Evolutionary conservation across 306 rosid species (phyloP), one percentile per base, ranked within the genome.

Genomic region (Acmispon strigosus): DNA sequence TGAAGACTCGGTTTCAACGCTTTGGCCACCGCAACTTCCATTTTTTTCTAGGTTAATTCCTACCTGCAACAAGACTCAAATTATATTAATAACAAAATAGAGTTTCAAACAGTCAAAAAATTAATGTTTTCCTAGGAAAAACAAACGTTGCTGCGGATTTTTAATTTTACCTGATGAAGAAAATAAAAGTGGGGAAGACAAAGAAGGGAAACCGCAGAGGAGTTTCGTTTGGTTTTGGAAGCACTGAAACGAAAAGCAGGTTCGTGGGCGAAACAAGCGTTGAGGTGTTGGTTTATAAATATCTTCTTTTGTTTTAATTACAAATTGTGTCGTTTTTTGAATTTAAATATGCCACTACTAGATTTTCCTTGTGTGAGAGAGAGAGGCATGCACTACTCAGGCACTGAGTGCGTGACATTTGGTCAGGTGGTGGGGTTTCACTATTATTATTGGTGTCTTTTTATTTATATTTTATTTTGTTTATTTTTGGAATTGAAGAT

Each of bases 1-100:
- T 62, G 69, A 20, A 86, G 70, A 76, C 92, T 92, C 19, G 96
- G 76, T 76, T 86, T 90, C 81, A 92, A 85, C 17, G 98, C 98
- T 74, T 55, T 77, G 0, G 84, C 90, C 47, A 67, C 92, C 82
- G 77, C 84, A 78, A 82, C 69, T 81, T 90, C 96, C 98, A 92
- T 91, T 69, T 24, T 42, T 43, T 42, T 51, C 34, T 43, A 34
- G 39, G 37, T 32, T 32, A 1, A 0, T 64, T 54, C 68, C 87
- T 81, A 22, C 60, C 59, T 2, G 54, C 74, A 74, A 54, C 74
- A 32, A 6, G 2, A 6, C 71, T 22, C n/a, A 66, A 70, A 64
- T 12, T 12, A 65, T 57, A 66, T 45, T 56, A 51, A 45, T 47
- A 24, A 22, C 10, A 42, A 15, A 34, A 36, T 15, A 69, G 47